phyloP scores from a whole-genome alignment of 2,329 filamentous ascomycete genomes.

The Cercospora zeina region DNA sequence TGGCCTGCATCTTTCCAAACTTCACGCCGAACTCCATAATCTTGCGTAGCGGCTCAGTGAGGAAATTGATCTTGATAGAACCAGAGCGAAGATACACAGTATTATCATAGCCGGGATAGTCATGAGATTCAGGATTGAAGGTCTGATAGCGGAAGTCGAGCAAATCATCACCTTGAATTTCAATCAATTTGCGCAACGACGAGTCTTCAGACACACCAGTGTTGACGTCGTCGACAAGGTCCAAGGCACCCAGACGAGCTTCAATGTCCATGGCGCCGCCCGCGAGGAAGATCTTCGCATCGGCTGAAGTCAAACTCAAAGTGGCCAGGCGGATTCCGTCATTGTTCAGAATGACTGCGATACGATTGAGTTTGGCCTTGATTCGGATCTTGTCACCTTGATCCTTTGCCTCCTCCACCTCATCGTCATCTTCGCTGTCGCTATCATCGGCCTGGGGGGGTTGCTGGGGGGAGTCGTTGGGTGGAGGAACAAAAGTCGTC shows the following conservation, averaged over 20 bases:
- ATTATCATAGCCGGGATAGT: conserved; percentile 92
- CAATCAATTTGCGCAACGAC: conserved; percentile 79
- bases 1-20: conserved; percentile 98
- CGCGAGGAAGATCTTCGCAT: conserved; percentile 84
- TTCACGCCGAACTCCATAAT: conserved; percentile 98
- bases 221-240: conserved; percentile 89
- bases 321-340: conserved; percentile 94
- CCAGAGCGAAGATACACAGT: conserved; percentile 87
- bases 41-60: conserved; percentile 96
- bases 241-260: conserved; percentile 82
- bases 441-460: conserved; percentile 29
- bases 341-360: conserved; percentile 92
- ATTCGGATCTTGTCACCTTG: conserved; percentile 77
- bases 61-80: conserved; percentile 94
- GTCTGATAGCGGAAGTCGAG: conserved; percentile 98
- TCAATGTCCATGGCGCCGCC: conserved; percentile 85
- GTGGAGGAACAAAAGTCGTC: conserved; percentile 70
- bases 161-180: conserved; percentile 91
- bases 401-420: conserved; percentile 45
- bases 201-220: conserved; percentile 81
- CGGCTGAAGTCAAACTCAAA: conserved; percentile 85
- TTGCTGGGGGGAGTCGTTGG: conserved; percentile 26
- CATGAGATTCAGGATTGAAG: conserved; percentile 72
- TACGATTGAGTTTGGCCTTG: conserved; percentile 89
- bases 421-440: conserved; percentile 40